Evolutionary conservation across 495 filamentous ascomycete species (phyloP), one percentile per base, ranked within the genome.

Genomic region (Neurospora terricola): DNA sequence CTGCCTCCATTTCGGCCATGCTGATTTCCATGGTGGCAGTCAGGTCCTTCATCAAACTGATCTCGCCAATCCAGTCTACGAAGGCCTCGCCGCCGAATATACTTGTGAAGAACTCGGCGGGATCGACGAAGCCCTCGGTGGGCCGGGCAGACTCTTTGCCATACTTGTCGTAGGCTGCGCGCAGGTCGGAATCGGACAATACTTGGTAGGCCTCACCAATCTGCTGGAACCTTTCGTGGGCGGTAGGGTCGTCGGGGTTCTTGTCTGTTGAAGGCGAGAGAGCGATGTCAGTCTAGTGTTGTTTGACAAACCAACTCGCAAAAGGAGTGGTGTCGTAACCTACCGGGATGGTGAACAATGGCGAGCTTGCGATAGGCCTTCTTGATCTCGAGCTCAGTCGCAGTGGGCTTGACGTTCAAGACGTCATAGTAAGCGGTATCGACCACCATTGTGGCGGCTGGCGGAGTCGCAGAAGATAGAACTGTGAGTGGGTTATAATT

Each of bases 151-250:
- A 88, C 73, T 98, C 95, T 83, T 98, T 99, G 81, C 96, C 96
- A 85, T 89, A 93, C 79, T 97, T 96, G 82, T 99, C 96, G 84
- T 99, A 99, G 80, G 92, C 90, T 75, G 90, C 91, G 76, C 96
- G 91, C 43, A 98, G 86, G 34, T 96, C 91, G 71, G 90, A 83
- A 79, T 97, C 91, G 77, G 92, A 95, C 71, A 99, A 89, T 54
- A 99, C 94, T 84, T 99, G 96, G 81, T 99, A 99, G 54, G 96
- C 96, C 83, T 98, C 96, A 72, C 96, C 95, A 76, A 98, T 97
- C 36, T 88, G 89, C 84, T 99, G 96, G 83, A 99, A 99, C 75
- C 92, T 92, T 73, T 88, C 90, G 82, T 97, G 92, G 34, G 96
- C 96, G n/a, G 91, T 93, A 70, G 94, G 94, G 78, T 99, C 96